A percentile compares a stretch with the other conserved stretches of the same genome.
phyloP scores from a whole-genome alignment of 495 filamentous ascomycete genomes.

The Neurospora sp. region DNA sequence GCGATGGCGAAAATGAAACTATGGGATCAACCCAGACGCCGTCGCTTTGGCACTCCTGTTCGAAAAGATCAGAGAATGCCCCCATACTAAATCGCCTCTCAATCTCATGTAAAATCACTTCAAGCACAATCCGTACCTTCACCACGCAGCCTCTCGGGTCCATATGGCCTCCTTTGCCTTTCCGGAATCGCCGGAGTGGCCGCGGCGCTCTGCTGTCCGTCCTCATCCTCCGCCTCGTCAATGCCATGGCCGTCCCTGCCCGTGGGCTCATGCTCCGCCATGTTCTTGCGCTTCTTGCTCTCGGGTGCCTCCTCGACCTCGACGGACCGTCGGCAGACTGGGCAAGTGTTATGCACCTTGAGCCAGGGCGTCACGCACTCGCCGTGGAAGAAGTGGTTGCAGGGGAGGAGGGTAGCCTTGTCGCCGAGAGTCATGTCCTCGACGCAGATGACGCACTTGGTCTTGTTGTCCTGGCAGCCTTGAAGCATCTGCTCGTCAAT shows the following conservation, averaged over 20 bases:
- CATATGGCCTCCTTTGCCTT: background rate
- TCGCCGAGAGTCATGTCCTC: constrained; percentile 65
- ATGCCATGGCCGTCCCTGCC: background rate
- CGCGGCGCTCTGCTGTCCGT: background rate
- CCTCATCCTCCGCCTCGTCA: background rate
- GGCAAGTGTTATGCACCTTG: constrained; percentile 76
- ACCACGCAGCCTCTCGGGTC: background rate
- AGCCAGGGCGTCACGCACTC: constrained; percentile 69
- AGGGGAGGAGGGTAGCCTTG: constrained; percentile 69
- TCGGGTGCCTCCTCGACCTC: constrained; percentile 19
- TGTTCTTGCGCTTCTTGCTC: background rate
- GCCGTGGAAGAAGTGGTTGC: constrained; percentile 82
- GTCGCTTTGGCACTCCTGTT: background rate
- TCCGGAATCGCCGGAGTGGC: background rate
- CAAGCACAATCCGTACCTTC: background rate
- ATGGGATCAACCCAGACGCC: background rate
- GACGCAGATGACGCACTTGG: constrained; percentile 85
- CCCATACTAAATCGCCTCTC: background rate
- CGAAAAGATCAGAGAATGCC: background rate
- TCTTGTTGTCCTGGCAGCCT: constrained; percentile 33
- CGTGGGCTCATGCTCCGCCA: background rate
- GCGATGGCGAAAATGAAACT: background rate
- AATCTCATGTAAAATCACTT: background rate
- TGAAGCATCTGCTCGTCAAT: constrained; percentile 52
- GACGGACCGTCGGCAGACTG: constrained; percentile 71